Base-by-base conservation (phyloP, 768 basidiomycete genomes). In the Lactarius evosmus region DNA sequence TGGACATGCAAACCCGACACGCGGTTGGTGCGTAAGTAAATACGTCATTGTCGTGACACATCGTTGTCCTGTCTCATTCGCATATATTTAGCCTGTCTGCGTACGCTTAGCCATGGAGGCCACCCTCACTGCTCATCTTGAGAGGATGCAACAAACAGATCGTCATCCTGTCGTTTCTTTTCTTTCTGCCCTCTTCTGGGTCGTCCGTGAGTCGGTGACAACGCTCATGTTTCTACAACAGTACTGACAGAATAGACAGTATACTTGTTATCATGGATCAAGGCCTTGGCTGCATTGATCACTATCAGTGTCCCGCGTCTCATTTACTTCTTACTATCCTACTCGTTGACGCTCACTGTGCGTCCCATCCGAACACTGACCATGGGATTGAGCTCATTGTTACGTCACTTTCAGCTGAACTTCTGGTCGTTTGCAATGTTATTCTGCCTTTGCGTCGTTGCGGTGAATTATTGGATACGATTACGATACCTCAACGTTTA, bases 351-450 rank as follows among this genome's bases (percentile, higher is more conserved):
- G 1, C 78, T 95, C 67, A 93, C 91, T 60, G 93, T 92, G 44
- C 58, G 61, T 66, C 58, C 54, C 19, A 7, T 63, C 58, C 19
- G 8, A 40, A 34, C 27, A 33, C 52, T 40, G 57, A 34, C 30
- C 17, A 30, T 7, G 16, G 41, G 7, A 5, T 30, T 40, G 63
- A 53, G 33, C 51, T 60, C 58, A 53, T 32, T 54, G 30, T 65
- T 60, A 63, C 60, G 7, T 55, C 61, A 22, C 50, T 64, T 53
- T 56, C 73, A 95, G 86, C 83, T 98, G 52, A 92, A 92, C 69
- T 97, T 97, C 75, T 94, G 93, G 83, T 91, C 89, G 49, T 88
- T 98, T 68, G 88, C 89, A 7, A 79, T 89, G 65, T 80, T 96
- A 11, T 91, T 94, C 67, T 76, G 80, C 16, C 78, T 86, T 19